Percentiles rank a stretch among this genome's conserved stretches.
phyloP scores from a whole-genome alignment of 1,284 basidiomycete species.

The Naganishia liquefaciens region DNA sequence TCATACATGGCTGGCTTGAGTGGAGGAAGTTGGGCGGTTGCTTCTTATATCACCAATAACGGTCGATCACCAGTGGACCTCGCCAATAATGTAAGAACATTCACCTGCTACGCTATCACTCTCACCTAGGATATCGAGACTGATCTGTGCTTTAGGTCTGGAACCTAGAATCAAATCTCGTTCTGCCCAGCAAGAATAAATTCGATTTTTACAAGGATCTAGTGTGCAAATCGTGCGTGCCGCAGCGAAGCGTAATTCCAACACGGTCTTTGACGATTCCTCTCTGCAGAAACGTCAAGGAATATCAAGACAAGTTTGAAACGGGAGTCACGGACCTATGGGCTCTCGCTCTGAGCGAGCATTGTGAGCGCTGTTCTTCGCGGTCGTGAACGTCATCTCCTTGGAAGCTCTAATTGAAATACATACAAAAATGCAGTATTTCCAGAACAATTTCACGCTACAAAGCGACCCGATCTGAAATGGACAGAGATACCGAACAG shows the following conservation, averaged over 20 bases:
- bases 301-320: conserved; percentile 42
- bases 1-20: conserved; percentile 50
- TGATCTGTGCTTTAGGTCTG: conserved; percentile 37
- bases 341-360: conserved; percentile 19
- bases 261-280: no score
- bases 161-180: conserved; percentile 55
- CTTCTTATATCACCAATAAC: conserved; percentile 47
- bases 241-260: no score
- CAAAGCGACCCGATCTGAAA: conserved; percentile 45
- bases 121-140: background rate
- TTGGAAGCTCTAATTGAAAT: no score
- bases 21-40: conserved; percentile 51
- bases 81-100: conserved; percentile 38
- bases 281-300: conserved; percentile 33
- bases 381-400: no score
- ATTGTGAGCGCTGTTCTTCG: conserved; percentile 23
- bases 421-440: conserved; percentile 34
- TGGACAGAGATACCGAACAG: conserved; percentile 38
- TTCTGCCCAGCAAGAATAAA: conserved; percentile 52
- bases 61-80: conserved; percentile 44
- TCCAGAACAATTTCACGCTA: conserved; percentile 40
- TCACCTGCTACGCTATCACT: background rate
- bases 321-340: conserved; percentile 42
- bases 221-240: conserved; percentile 40
- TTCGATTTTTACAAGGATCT: conserved; percentile 53